Percentiles rank a stretch among this genome's conserved stretches.
phyloP scores from a whole-genome alignment of 768 basidiomycete genomes.

The Rubroboletus satanas region DNA sequence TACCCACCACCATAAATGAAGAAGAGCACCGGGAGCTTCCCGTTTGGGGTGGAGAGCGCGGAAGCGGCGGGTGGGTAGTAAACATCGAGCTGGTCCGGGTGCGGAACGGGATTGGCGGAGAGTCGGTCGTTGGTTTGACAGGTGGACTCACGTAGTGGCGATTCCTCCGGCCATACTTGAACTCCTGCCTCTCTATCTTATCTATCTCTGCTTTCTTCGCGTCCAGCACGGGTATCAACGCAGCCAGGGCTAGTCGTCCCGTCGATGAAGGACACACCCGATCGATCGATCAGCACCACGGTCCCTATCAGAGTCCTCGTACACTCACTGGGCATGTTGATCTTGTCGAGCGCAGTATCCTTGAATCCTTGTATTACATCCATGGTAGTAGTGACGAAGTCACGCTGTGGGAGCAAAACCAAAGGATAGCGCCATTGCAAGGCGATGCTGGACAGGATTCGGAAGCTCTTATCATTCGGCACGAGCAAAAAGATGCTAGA shows the following conservation, averaged over 20 bases:
- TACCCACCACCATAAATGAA: constrained; percentile 70
- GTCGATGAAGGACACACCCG: background rate
- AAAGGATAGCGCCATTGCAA: background rate
- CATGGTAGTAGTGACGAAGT: constrained; percentile 26
- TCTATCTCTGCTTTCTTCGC: constrained; percentile 44
- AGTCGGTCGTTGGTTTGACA: background rate
- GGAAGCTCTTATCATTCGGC: background rate
- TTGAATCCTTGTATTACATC: constrained; percentile 33
- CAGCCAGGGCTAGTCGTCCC: constrained; percentile 38
- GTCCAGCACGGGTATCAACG: constrained; percentile 50
- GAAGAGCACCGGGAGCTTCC: constrained; percentile 50
- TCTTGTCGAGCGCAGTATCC: constrained; percentile 29
- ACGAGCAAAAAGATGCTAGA: background rate
- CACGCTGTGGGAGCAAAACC: background rate
- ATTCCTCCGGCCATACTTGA: constrained; percentile 48
- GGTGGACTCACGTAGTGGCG: constrained; percentile 35
- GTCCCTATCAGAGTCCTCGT: background rate
- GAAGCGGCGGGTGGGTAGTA: constrained; percentile 49
- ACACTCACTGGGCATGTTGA: constrained; percentile 35
- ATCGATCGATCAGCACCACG: constrained; percentile 5
- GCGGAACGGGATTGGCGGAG: background rate
- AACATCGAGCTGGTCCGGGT: constrained; percentile 52
- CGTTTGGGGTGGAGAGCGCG: constrained; percentile 19
- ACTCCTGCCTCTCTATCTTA: constrained; percentile 47
- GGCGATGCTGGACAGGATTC: background rate